Percentiles rank a stretch among this genome's conserved stretches.
Conservation (phyloP, 2,329 filamentous ascomycete genomes). For the Myrmaecium sp. region DNA sequence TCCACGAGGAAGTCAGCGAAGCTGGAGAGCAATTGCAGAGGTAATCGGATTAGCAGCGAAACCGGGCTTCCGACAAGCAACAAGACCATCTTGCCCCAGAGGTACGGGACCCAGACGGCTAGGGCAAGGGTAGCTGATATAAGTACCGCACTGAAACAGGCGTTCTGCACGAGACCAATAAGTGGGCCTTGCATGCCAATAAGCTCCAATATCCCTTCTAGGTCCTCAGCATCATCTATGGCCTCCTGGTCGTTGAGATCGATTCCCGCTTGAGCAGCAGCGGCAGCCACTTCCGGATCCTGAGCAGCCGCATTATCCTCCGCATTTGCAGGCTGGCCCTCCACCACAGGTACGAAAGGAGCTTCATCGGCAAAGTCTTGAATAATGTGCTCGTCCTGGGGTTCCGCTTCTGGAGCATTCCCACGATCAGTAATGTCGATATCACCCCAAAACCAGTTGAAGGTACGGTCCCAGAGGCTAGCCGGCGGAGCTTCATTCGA, state of each 20-base stretch:
- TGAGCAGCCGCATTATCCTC: constrained; percentile 19
- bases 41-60: constrained; percentile 45
- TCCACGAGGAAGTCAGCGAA: constrained; percentile 70
- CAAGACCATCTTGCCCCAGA: constrained; percentile 71
- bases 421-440: constrained; percentile 16
- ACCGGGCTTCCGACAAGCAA: constrained; percentile 66
- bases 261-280: constrained; percentile 48
- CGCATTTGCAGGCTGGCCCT: constrained; percentile 23
- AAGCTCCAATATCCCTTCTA: constrained; percentile 90
- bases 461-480: constrained; percentile 12
- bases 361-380: constrained; percentile 42
- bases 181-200: constrained; percentile 92
- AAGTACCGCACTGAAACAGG: constrained; percentile 80
- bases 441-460: constrained; percentile 33
- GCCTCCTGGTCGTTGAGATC: constrained; percentile 54
- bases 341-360: constrained; percentile 39
- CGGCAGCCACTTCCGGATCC: constrained; percentile 44
- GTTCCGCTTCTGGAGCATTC: constrained; percentile 11
- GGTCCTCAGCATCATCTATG: constrained; percentile 72
- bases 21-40: constrained; percentile 55
- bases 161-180: constrained; percentile 80
- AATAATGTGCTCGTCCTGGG: constrained; percentile 42
- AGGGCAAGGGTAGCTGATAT: constrained; percentile 73
- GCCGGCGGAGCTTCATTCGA: background rate
- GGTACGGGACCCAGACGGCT: constrained; percentile 82